These are phyloP conservation scores for Chionographis japonica DNA, from an alignment of 106 monocot species.

Conservation along the genomic window DNA sequence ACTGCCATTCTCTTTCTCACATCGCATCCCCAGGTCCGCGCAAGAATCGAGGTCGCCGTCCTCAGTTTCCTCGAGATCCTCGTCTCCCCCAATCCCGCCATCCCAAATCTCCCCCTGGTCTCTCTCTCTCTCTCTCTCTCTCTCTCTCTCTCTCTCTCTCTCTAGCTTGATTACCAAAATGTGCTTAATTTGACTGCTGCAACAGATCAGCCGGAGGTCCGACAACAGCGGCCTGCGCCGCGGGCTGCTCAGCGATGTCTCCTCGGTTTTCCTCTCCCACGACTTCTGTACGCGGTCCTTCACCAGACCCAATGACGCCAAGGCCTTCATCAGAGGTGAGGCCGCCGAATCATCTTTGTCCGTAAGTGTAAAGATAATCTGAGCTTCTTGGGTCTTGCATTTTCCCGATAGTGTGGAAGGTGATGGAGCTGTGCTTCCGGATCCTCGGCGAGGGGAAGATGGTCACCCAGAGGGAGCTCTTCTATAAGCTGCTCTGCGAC, in stretches of 20 bases:
- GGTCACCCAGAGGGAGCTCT: constrained; percentile 90
- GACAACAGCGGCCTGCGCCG: constrained; percentile 48
- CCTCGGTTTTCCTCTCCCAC: constrained; percentile 69
- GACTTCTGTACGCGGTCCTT: constrained; percentile 62
- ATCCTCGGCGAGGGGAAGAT: constrained; percentile 59
- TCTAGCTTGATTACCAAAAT: neutral
- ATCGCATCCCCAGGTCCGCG: constrained; percentile 33
- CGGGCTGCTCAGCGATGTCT: constrained; percentile 62
- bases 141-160: neutral
- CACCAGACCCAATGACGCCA: constrained; percentile 42
- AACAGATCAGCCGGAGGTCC: constrained; percentile 54
- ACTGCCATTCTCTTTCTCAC: neutral
- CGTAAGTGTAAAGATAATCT: neutral
- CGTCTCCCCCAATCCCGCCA: constrained; percentile 40
- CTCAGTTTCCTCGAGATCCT: constrained; percentile 69
- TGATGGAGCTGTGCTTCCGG: constrained; percentile 71
- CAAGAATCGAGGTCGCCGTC: constrained; percentile 83
- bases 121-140: constrained; percentile 4
- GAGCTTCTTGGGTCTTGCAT: neutral
- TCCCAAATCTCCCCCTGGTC: constrained; percentile 68
- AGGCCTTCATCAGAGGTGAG: constrained; percentile 79
- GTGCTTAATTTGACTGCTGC: neutral
- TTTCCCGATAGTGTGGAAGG: constrained; percentile 73
- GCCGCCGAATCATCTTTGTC: neutral
- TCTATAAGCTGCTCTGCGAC: constrained; percentile 84